Base-by-base conservation (phyloP, 768 basidiomycete species). In the Chalciporus chontae region DNA sequence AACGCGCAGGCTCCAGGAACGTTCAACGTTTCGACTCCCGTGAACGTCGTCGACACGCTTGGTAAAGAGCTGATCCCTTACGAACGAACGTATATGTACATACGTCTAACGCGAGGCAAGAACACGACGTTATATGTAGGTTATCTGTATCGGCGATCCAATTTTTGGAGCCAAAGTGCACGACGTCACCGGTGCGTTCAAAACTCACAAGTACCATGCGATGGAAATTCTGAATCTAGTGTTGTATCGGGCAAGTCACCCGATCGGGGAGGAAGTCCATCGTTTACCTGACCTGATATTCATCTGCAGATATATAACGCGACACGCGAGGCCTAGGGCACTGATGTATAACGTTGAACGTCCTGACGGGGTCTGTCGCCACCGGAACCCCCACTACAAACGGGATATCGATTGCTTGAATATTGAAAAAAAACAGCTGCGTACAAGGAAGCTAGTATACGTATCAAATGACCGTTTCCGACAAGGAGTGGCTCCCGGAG, bases 51-150 rank as follows among this genome's bases (percentile, higher is more conserved):
- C 34, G n/a, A 7, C 34, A 36, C n/a, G 34, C 34, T 36, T 36
- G 34, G 34, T 8, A 36, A n/a, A n/a, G 34, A 36, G n/a, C 15
- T 8, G 15, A 36, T 36, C 7, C n/a, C 34, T 7, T n/a, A 36
- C 8, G 14, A 15, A 39, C 13, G 34, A n/a, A 43, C 43, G 50
- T 53, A 56, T 50, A 51, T 53, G 27, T 8, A 55, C 55, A 56
- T 50, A 51, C 55, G 27, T 8, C 5, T 43, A 31, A 57, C 57
- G 57, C 55, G 57, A 58, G 57, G 56, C 55, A 32, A 8, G 15
- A 43, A 44, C 42, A 54, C 43, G 54, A 47, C 42, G 45, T 54
- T 40, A 41, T 19, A 17, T 42, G 43, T 48, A 57, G 50, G 14
- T 44, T 52, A 48, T 49, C 54, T 46, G 47, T 32, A 57, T 53